These are phyloP conservation scores for Citrus sinensis DNA, from an alignment of 345 rosid genomes.

Conservation along the genomic window DNA sequence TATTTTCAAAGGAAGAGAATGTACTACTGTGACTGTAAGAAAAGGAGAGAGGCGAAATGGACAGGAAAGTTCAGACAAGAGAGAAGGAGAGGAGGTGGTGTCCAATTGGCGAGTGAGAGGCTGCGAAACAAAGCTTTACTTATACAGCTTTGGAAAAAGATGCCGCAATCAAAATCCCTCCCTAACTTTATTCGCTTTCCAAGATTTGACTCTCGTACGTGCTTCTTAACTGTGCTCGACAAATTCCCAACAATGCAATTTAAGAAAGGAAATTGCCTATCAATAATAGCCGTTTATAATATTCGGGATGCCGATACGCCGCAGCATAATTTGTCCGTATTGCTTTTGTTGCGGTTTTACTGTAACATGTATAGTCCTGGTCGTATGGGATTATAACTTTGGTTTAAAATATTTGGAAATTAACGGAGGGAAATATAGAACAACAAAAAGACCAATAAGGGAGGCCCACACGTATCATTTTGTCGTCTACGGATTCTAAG, in stretches of 20 bases:
- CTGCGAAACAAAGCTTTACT: conserved; percentile 4
- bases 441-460: not conserved
- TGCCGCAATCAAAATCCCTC: too few species aligned
- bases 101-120: not conserved
- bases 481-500: conserved; percentile 14
- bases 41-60: not conserved
- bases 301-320: too few species aligned
- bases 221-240: too few species aligned
- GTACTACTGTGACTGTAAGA: not conserved
- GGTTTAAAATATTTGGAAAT: not conserved
- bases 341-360: too few species aligned
- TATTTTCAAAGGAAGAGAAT: not conserved
- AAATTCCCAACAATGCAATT: too few species aligned
- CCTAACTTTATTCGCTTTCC: not conserved
- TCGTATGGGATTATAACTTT: not conserved
- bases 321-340: too few species aligned
- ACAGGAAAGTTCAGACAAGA: not conserved
- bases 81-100: not conserved
- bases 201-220: not conserved
- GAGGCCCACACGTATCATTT: conserved; percentile 16
- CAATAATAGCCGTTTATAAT: too few species aligned
- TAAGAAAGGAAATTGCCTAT: too few species aligned
- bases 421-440: not conserved
- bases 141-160: conserved; percentile 4
- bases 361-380: not conserved